Percentiles rank a stretch among this genome's conserved stretches.
phyloP scores from a whole-genome alignment of 805 yeast genomes.

The Candida saitoana region DNA sequence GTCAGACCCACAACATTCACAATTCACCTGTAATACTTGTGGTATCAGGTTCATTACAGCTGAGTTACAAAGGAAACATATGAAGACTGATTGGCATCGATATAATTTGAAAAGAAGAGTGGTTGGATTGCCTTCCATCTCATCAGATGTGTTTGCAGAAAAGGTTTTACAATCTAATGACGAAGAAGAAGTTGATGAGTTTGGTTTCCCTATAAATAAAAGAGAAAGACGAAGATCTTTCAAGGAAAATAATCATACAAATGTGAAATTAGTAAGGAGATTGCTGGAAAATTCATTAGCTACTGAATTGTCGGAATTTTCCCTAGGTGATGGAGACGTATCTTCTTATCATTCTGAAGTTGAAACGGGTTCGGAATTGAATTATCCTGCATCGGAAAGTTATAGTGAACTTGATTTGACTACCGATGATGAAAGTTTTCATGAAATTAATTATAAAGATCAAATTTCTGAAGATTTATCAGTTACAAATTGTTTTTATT shows the following conservation, averaged over 20 bases:
- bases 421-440: constrained; percentile 7
- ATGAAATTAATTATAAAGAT: constrained; percentile 15
- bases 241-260: constrained; percentile 5
- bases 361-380: constrained; percentile 51
- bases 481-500: constrained; percentile 50
- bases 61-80: constrained; percentile 37
- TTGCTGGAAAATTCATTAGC: constrained; percentile 20
- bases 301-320: constrained; percentile 54
- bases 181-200: constrained; percentile 46
- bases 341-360: constrained; percentile 18
- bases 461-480: constrained; percentile 39
- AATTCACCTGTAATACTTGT: constrained; percentile 40
- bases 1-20: constrained; percentile 20
- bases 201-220: constrained; percentile 44
- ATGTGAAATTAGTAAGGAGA: constrained; percentile 2
- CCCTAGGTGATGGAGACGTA: constrained; percentile 41
- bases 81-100: constrained; percentile 46
- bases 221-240: constrained; percentile 13
- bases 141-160: constrained; percentile 65
- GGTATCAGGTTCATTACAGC: constrained; percentile 35
- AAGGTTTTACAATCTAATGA: constrained; percentile 44
- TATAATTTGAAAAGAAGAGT: constrained; percentile 43
- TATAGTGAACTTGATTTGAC: constrained; percentile 16
- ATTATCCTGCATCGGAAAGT: constrained; percentile 36
- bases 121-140: constrained; percentile 63